Base-by-base conservation (phyloP, 805 yeast species). In the Candida cerambycidarum region DNA sequence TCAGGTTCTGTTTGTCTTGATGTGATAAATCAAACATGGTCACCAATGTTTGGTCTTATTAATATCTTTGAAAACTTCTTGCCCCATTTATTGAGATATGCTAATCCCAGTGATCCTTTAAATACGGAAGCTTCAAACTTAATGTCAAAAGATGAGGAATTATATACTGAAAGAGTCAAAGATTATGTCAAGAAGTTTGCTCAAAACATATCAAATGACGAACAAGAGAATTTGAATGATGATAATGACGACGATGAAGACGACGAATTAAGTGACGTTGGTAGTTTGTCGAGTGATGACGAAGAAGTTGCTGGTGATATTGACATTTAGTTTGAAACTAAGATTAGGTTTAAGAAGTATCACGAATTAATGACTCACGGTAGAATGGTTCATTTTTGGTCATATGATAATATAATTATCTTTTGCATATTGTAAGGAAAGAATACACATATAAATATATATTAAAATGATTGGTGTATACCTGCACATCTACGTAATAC, bases 21-120 rank as follows among this genome's bases (percentile, higher is more conserved):
- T 61, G 98, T 93, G 13, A 90, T 92, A 50, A 92, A 92, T 61
- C 97, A 92, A 59, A 89, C 98, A 0, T 92, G 99, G 99, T 86
- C 95, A 32, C 98, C 99, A 1, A 86, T 92, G 89, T 92, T 89
- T 70, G 97, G 93, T 42, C 76, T 93, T 51, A 71, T 83, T 51
- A 93, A 93, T 60, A 86, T 92, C 18, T 88, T 93, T 60, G 98
- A 92, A 57, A 83, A 88, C 59, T 93, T 92, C 67, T 68, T 92
- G 46, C 99, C 99, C 5, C 98, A 95, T 55, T 68, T 92, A 44
- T 70, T 92, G 48, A 78, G 90, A 42, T 93, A 92, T 57, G 97
- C 98, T 14, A 92, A 92, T 57, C 92, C 98, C 1, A 73, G 92
- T 11, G 99, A 92, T 61, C 99, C 99, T 1, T 73, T 92, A 48